Evolutionary conservation across 306 rosid species (phyloP), one percentile per base, ranked within the genome.

Genomic region (Fagus crenata): DNA sequence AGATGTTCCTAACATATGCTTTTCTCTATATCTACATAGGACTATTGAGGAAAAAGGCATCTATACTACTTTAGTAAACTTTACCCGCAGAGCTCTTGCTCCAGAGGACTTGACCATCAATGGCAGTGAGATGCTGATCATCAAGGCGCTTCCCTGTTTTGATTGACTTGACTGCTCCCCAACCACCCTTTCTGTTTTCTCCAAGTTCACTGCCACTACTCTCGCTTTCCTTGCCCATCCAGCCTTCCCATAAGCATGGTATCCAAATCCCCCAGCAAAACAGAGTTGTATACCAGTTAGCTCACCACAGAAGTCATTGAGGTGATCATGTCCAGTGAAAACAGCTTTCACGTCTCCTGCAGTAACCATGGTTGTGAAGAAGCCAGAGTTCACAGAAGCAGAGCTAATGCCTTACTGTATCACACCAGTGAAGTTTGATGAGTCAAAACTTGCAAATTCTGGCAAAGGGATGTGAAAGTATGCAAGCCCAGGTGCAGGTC

Each of bases 161-260:
- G 86, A 95, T 90, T 5, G 97, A 90, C 71, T 89, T 89, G 17
- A 92, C 96, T 28, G 80, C 86, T 51, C 93, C 96, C 98, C 97
- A 95, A 40, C 75, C 75, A 2, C 87, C 97, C 2, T 81, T 1
- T 2, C 67, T 0, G 87, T 85, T 60, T 86, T 90, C 78, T 95
- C 97, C 87, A 95, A 85, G 74, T 78, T 78, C 53, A 90, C 98
- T 9, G 85, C 89, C 75, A 95, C 91, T 70, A 92, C 92, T 82
- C 97, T 87, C 3, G 98, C 90, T 77, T 97, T 90, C 87, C 98
- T 89, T 7, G 94, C 4, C 97, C 98, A 95, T 78, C 97, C 97
- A 39, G 93, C 93, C 82, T 92, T 85, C 74, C 97, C 98, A 74
- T 95, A 92, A 18, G 98, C 98, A 80, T 92, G 98, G 88, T 90